Evolutionary conservation across 768 basidiomycete species (phyloP).

Genomic region (Rhodotorula sphaerocarpa): DNA sequence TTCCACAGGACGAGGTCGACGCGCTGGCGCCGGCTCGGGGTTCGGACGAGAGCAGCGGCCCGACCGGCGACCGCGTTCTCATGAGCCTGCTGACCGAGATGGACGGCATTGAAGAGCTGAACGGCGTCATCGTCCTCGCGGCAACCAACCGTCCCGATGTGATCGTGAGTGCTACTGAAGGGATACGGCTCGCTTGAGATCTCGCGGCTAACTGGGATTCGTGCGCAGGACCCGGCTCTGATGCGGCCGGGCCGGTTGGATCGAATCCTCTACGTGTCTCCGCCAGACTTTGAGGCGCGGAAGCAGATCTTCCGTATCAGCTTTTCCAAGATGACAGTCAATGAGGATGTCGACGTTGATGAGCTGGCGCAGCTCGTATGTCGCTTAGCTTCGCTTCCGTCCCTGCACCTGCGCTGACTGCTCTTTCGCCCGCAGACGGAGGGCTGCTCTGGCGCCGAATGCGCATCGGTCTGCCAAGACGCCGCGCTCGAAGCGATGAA

Average conservation of each 20-base stretch:
- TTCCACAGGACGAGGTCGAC: conserved; percentile 83
- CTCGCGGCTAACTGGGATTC: neutral
- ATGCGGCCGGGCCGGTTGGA: conserved; percentile 93
- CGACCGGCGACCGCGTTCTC: conserved; percentile 72
- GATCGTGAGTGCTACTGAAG: conserved; percentile 53
- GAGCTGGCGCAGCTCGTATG: conserved; percentile 47
- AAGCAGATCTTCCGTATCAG: conserved; percentile 78
- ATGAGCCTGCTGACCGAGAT: conserved; percentile 93
- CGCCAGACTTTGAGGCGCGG: conserved; percentile 69
- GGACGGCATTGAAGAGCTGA: conserved; percentile 92
- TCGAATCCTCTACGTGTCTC: conserved; percentile 86
- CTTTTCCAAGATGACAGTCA: conserved; percentile 65
- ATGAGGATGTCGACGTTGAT: conserved; percentile 57
- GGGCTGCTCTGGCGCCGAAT: conserved; percentile 94
- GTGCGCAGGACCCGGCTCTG: conserved; percentile 72
- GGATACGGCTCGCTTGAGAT: neutral
- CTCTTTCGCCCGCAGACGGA: conserved; percentile 55
- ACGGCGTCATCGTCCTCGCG: conserved; percentile 89
- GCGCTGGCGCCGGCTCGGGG: conserved; percentile 74
- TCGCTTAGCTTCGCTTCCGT: neutral
- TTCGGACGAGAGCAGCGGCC: conserved; percentile 51
- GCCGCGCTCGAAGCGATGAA: conserved; percentile 90
- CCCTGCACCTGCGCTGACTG: neutral
- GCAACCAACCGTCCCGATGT: conserved; percentile 93
- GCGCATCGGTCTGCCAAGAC: conserved; percentile 85